A percentile compares a stretch with the other conserved stretches of the same genome.
These are phyloP conservation scores for Yamadazyma scolyti DNA, from an alignment of 805 yeast species.

Conservation along the genomic window DNA sequence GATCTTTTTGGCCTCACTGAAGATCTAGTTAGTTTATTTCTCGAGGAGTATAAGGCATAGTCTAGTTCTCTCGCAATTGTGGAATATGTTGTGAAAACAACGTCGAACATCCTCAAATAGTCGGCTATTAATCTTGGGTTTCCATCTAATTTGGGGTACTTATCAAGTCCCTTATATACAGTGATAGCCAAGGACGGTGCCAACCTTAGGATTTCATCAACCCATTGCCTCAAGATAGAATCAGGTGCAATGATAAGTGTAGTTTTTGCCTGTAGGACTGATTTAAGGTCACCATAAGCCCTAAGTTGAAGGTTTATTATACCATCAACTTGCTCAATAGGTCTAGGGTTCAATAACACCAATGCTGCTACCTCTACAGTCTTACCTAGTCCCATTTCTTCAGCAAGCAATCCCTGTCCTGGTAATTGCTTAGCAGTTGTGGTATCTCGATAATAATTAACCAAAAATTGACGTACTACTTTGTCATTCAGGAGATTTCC, in stretches of 20 bases:
- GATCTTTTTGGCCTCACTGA: constrained; percentile 20
- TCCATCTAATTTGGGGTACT: constrained; percentile 22
- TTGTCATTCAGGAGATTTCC: constrained; percentile 40
- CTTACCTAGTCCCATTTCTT: constrained; percentile 97
- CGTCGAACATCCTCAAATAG: constrained; percentile 60
- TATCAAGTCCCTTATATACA: constrained; percentile 56
- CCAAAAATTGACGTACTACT: constrained; percentile 24
- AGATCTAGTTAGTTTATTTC: constrained; percentile 43
- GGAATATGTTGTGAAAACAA: constrained; percentile 76
- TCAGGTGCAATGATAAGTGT: constrained; percentile 85
- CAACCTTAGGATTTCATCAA: constrained; percentile 56
- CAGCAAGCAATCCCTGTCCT: constrained; percentile 72
- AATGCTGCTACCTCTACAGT: constrained; percentile 81
- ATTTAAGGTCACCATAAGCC: constrained; percentile 39
- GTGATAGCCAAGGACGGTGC: constrained; percentile 62
- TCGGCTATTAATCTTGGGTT: constrained; percentile 45
- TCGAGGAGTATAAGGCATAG: constrained; percentile 69
- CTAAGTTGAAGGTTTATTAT: constrained; percentile 23
- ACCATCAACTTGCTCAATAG: constrained; percentile 26
- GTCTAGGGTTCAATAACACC: constrained; percentile 57
- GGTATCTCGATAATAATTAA: constrained; percentile 20
- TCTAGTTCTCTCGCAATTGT: constrained; percentile 73
- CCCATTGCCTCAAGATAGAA: constrained; percentile 84
- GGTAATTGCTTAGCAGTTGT: constrained; percentile 28
- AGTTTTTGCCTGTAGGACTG: constrained; percentile 54